These are phyloP conservation scores for Citrus australasica DNA, from an alignment of 345 rosid genomes.

Conservation along the genomic window DNA sequence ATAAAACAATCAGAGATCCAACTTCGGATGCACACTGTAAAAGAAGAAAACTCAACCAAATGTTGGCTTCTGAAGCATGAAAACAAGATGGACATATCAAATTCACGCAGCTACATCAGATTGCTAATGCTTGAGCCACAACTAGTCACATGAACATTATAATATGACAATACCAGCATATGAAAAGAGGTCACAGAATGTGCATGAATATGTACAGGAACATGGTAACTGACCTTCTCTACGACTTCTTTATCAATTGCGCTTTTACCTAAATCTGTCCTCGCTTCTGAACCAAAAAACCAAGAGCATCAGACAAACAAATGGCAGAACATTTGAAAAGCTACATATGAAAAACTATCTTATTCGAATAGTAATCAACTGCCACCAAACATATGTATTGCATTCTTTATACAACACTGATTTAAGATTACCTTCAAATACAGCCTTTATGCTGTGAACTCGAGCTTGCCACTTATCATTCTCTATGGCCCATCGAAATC, in stretches of 20 bases:
- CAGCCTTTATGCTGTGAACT: constrained; percentile 69
- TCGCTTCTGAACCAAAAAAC: constrained; percentile 53
- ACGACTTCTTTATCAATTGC: constrained; percentile 77
- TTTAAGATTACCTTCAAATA: constrained; percentile 69
- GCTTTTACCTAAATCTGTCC: constrained; percentile 55
- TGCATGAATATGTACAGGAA: background rate
- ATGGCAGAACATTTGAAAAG: background rate
- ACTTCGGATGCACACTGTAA: background rate
- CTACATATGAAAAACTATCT: background rate
- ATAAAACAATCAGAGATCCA: constrained; percentile 7
- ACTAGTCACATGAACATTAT: background rate
- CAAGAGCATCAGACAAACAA: constrained; percentile 8
- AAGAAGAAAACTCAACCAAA: background rate
- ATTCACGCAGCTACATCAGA: background rate
- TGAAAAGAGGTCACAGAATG: background rate
- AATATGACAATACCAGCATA: background rate
- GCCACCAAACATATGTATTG: background rate
- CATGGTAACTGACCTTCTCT: constrained; percentile 49
- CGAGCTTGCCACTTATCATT: constrained; percentile 80
- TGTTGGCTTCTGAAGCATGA: background rate
- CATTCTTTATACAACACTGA: background rate
- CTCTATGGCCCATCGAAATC: constrained; percentile 86
- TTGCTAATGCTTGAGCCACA: constrained; percentile 4
- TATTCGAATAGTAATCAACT: background rate
- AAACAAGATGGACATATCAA: background rate